Conservation (phyloP, 2,329 filamentous ascomycete genomes). For the Trichoderma atroviride region DNA sequence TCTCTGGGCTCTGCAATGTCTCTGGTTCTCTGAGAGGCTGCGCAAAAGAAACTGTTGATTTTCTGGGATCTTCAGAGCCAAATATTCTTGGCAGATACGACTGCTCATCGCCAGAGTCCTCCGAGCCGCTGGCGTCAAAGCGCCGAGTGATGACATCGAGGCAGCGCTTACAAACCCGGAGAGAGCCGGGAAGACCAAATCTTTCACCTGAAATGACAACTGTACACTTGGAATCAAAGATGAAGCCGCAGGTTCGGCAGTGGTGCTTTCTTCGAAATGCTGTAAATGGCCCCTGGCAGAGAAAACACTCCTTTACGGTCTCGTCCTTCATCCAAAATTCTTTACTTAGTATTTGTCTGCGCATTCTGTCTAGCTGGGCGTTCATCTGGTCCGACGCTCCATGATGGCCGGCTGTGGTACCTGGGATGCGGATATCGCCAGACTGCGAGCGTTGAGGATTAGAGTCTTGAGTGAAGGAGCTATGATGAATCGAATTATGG, state of each 20-base stretch:
- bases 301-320: constrained; percentile 95
- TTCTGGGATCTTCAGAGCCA: constrained; percentile 55
- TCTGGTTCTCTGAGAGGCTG: constrained; percentile 46
- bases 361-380: constrained; percentile 69
- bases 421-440: constrained; percentile 55
- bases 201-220: constrained; percentile 83
- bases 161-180: constrained; percentile 92
- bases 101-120: constrained; percentile 81
- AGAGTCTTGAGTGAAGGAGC: constrained; percentile 55
- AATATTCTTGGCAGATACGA: constrained; percentile 68
- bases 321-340: constrained; percentile 99
- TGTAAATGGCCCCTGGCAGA: constrained; percentile 86
- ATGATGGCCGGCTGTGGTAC: constrained; percentile 56
- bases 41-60: constrained; percentile 37
- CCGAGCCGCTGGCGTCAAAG: constrained; percentile 83
- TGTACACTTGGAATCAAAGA: constrained; percentile 96
- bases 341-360: constrained; percentile 85
- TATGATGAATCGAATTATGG: constrained; percentile 60
- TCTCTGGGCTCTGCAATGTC: constrained; percentile 47
- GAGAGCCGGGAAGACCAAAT: constrained; percentile 81
- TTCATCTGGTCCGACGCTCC: constrained; percentile 62
- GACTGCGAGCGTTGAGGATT: constrained; percentile 50
- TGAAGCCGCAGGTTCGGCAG: constrained; percentile 94
- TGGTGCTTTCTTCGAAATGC: constrained; percentile 96
- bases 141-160: constrained; percentile 88